Evolutionary conservation across 208 protist species (phyloP), one percentile per base, ranked within the genome.

Genomic region (Wallacemonas sp.): DNA sequence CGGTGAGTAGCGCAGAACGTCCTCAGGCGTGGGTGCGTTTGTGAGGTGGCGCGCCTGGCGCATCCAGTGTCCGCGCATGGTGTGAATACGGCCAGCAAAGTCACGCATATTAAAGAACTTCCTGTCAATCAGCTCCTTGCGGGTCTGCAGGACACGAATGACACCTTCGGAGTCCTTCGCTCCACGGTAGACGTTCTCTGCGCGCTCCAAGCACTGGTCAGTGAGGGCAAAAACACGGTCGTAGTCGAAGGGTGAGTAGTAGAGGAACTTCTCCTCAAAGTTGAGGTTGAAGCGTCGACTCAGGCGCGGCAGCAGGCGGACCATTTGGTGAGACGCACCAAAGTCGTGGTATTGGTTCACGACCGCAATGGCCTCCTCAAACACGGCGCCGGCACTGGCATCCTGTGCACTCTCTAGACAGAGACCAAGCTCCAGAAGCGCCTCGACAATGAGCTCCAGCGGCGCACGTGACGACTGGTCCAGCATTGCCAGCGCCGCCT

Each of bases 51-150:
- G 70, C 27, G 83, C 83, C 12, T 83, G 85, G 27, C 87, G 87
- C 79, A 85, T 85, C 87, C 85, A 93, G 58, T 93, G 91, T 0
- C 91, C 91, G 21, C 91, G 87, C 81, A 92, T 92, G 1, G 91
- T 96, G 71, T 87, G 91, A 57, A 96, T 96, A 44, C 87, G 78
- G 24, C 91, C 91, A 32, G 85, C 85, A 69, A 94, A 94, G 70
- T 93, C 87, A 32, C 87, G 76, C 81, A 96, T 87, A 63, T 96
- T 96, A 67, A 96, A 93, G 63, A 92, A 93, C 71, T 93, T 93
- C 55, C 85, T 87, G 63, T 93, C 91, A 21, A 96, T 78, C 68
- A 93, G 65, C 61, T 92, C 85, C 55, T 93, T 91, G 4, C 87
- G 83, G 32, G 60, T 63, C 62, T 92, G 79, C 24, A 96, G 76